Evolutionary conservation across 805 yeast species (phyloP).

Genomic region (Lachancea cidri): DNA sequence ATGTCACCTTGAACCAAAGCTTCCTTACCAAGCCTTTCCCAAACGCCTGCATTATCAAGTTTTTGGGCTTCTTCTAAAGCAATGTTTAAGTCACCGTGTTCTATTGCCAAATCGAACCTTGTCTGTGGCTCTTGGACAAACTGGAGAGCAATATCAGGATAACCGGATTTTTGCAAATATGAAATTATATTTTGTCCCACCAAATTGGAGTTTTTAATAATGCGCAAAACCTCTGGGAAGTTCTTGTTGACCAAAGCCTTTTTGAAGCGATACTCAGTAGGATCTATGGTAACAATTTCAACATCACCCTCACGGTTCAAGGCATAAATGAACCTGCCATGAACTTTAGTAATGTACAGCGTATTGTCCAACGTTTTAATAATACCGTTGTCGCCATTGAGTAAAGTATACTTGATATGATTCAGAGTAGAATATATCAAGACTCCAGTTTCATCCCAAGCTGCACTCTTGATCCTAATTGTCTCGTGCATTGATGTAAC

Average conservation of each 20-base stretch:
- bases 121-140: constrained; percentile 96
- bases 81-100: constrained; percentile 80
- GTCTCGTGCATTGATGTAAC: constrained; percentile 91
- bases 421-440: constrained; percentile 89
- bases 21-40: constrained; percentile 81
- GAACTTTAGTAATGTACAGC: constrained; percentile 68
- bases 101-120: constrained; percentile 90
- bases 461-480: constrained; percentile 91
- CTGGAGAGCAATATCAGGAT: constrained; percentile 95
- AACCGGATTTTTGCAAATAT: constrained; percentile 89
- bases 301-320: constrained; percentile 83
- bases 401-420: constrained; percentile 87
- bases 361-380: constrained; percentile 89
- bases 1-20: constrained; percentile 89
- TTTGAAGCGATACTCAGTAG: constrained; percentile 96
- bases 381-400: constrained; percentile 94
- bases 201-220: constrained; percentile 80
- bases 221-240: constrained; percentile 84
- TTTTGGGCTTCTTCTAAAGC: constrained; percentile 87
- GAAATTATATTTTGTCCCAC: constrained; percentile 98
- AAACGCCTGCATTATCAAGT: constrained; percentile 59
- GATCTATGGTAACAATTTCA: constrained; percentile 75
- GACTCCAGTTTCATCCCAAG: constrained; percentile 94
- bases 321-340: constrained; percentile 69
- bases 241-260: constrained; percentile 85